Base-by-base conservation (phyloP, 768 basidiomycete genomes). In the Kwoniella bestiolae region DNA sequence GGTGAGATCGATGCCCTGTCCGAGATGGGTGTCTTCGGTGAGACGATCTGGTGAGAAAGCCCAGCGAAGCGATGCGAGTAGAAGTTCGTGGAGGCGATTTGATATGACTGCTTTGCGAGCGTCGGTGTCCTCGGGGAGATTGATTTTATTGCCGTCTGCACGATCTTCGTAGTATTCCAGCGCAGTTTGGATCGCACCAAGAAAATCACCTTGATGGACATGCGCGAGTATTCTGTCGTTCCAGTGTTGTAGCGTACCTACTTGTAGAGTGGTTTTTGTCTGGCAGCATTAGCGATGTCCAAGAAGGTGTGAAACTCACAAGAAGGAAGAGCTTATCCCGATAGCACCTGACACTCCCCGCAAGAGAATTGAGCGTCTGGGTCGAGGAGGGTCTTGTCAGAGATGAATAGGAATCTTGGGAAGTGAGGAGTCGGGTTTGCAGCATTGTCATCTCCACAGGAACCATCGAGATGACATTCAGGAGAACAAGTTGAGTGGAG, bases 11-110 rank as follows among this genome's bases (percentile, higher is more conserved):
- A 98, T 94, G 25, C 95, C 95, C 41, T 92, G 87, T 23, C 90
- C 90, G 56, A 83, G 78, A 81, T 97, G 94, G 1, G 94, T 95
- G 44, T 85, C 86, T 79, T 98, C 96, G 25, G 85, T 88, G 87
- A 98, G 89, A 26, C 96, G 89, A 14, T 98, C 93, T 74, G 96
- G 92, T 2, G 95, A 94, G 80, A 99, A 99, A 1, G 90, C 88
- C 80, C 94, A 98, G 21, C 85, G 87, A 45, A 90, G 84, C 1
- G 96, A 96, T 2, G 96, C 93, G 11, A 83, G 82, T 89, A 99
- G 90, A 31, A 99, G 84, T 63, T 90, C 91, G 35, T 85, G 85
- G 64, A 97, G 84, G 74, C 90, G 90, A 57, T 86, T 84, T 2
- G 90, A 90, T 44, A 96, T 87, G 32, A 91, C 82, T 28, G 81